phyloP scores from a whole-genome alignment of 192 early-diverging fungal species.

The Podila verticillata region DNA sequence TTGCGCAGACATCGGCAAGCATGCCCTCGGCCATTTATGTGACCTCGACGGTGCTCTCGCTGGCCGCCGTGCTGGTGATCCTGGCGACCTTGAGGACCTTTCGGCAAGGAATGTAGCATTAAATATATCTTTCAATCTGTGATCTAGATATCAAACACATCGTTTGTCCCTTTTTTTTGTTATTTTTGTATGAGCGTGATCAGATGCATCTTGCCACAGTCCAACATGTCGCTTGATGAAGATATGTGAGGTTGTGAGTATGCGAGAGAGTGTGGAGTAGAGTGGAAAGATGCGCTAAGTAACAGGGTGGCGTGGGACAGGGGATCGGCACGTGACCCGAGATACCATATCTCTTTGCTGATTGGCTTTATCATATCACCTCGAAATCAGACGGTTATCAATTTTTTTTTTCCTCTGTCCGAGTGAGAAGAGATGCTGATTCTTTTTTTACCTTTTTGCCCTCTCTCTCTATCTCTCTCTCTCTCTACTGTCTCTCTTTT shows the following conservation, averaged over 20 bases:
- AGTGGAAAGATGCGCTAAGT: no score
- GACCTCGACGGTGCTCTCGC: conserved; percentile 5
- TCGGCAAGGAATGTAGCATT: not conserved
- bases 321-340: conserved; percentile 8
- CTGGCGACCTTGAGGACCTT: not conserved
- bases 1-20: not conserved
- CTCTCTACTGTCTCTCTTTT: not conserved
- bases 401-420: not conserved
- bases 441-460: no score
- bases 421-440: no score
- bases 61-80: not conserved
- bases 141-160: no score
- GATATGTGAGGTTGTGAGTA: no score
- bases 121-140: no score
- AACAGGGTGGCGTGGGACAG: no score
- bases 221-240: no score
- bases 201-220: no score
- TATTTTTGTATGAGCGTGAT: no score
- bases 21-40: conserved; percentile 11
- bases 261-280: no score
- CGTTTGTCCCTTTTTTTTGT: no score
- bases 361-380: conserved; percentile 3
- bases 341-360: not conserved
- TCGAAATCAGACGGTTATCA: not conserved
- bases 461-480: not conserved